Conservation (phyloP, 371 early-diverging fungal species). For the Dentiscutata heterogama region DNA sequence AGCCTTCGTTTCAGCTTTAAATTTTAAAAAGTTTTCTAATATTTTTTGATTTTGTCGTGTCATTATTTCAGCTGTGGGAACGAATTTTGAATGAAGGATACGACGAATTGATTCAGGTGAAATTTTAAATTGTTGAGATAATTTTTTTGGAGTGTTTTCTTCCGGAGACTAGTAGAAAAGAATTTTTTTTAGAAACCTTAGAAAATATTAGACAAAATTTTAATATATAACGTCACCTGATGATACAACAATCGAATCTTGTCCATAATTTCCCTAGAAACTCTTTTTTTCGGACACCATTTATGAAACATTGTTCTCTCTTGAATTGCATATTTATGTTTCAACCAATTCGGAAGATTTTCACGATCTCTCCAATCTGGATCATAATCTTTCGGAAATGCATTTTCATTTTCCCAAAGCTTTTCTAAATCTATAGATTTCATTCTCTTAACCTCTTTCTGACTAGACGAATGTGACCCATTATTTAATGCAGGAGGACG, state of each 20-base stretch:
- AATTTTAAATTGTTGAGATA: constrained; percentile 22
- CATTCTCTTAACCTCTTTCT: background rate
- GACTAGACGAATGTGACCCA: background rate
- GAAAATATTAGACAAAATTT: background rate
- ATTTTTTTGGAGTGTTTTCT: constrained; percentile 21
- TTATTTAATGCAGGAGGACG: background rate
- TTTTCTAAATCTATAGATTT: background rate
- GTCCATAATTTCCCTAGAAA: constrained; percentile 35
- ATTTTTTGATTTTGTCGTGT: constrained; percentile 15
- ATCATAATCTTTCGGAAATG: constrained; percentile 1
- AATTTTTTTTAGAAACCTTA: background rate
- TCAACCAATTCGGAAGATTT: constrained; percentile 33
- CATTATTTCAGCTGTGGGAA: background rate
- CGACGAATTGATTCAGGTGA: constrained; percentile 27
- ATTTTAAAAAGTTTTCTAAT: constrained; percentile 1
- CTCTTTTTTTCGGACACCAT: constrained; percentile 39
- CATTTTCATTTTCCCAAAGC: background rate
- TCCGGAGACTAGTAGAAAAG: constrained; percentile 18
- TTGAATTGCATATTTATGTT: constrained; percentile 27
- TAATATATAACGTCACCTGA: constrained; percentile 7
- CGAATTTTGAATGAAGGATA: constrained; percentile 33
- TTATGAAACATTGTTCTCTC: constrained; percentile 24
- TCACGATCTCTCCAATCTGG: constrained; percentile 21
- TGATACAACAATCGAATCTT: constrained; percentile 24
- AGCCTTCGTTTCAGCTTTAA: background rate